Percentiles rank a stretch among this genome's conserved stretches.
Conservation (phyloP, 805 yeast genomes). For the Candida khao-thaluensis region DNA sequence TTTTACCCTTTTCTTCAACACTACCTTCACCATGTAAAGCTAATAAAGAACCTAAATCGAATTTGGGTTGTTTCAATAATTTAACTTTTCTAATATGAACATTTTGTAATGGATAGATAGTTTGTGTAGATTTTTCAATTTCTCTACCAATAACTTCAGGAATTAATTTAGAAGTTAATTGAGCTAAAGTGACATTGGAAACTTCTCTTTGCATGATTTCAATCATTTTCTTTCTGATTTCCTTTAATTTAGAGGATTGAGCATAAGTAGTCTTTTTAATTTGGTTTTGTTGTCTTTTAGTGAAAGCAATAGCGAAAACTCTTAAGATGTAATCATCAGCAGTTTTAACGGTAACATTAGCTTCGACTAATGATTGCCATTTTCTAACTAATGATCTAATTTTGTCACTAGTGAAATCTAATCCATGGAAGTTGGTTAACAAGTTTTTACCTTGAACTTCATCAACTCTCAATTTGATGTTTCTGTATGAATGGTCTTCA, state of each 20-base stretch:
- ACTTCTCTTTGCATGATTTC: conserved; percentile 98
- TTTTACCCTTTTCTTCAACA: conserved; percentile 92
- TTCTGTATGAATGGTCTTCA: conserved; percentile 98
- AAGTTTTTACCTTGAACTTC: conserved; percentile 99
- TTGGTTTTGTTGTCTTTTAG: conserved; percentile 96
- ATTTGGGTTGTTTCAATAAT: conserved; percentile 97
- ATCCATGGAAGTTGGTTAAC: conserved; percentile 99
- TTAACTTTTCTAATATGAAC: conserved; percentile 99
- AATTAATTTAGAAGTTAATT: conserved; percentile 93
- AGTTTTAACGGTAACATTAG: conserved; percentile 97
- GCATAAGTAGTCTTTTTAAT: conserved; percentile 97
- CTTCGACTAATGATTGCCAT: conserved; percentile 98
- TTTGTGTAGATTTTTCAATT: conserved; percentile 92
- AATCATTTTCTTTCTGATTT: conserved; percentile 93
- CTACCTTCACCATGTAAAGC: conserved; percentile 96
- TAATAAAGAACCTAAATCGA: conserved; percentile 94
- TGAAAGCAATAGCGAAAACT: conserved; percentile 96
- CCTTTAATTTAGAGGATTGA: conserved; percentile 95
- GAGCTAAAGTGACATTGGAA: conserved; percentile 90
- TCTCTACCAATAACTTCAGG: conserved; percentile 99
- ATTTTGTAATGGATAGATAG: conserved; percentile 96
- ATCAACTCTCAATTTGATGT: conserved; percentile 95
- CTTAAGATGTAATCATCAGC: conserved; percentile 96
- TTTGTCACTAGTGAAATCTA: conserved; percentile 97
- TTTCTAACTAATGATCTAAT: conserved; percentile 96